These are phyloP conservation scores for Trichoderma sp. DNA, from an alignment of 2,329 filamentous ascomycete species.

Conservation along the genomic window DNA sequence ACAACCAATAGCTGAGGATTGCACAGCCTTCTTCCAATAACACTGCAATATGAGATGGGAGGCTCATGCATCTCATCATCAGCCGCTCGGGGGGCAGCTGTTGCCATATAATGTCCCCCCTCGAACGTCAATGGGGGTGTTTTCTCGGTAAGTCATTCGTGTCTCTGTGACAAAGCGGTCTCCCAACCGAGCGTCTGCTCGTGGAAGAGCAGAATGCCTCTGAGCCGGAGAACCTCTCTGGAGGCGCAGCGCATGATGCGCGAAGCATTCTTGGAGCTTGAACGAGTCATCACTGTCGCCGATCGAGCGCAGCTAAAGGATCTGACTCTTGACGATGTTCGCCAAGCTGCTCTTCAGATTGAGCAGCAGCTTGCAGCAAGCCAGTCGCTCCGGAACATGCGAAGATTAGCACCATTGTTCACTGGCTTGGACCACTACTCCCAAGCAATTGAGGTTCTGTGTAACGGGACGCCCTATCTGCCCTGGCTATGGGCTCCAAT, in stretches of 20 bases:
- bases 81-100: too few species aligned
- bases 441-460: slow-evolving; percentile 46
- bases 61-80: too few species aligned
- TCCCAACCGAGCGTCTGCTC: too few species aligned
- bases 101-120: too few species aligned
- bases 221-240: not conserved
- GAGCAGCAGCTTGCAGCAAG: slow-evolving; percentile 45
- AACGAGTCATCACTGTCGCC: not conserved
- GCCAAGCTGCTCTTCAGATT: slow-evolving; percentile 41
- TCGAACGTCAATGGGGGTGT: too few species aligned
- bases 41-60: not conserved
- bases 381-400: slow-evolving; percentile 47
- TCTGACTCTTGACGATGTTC: slow-evolving; percentile 44
- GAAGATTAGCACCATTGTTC: slow-evolving; percentile 47
- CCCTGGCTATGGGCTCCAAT: slow-evolving; percentile 53
- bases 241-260: slow-evolving; percentile 8
- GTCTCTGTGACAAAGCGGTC: not conserved
- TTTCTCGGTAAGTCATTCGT: not conserved
- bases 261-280: slow-evolving; percentile 10
- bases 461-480: slow-evolving; percentile 51
- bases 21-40: not conserved
- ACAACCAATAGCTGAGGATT: not conserved
- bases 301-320: slow-evolving; percentile 1
- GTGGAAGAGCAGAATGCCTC: not conserved
- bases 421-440: slow-evolving; percentile 30